Conservation (phyloP, 2,329 filamentous ascomycete species). For the Pseudovirgaria hyperparasitica region DNA sequence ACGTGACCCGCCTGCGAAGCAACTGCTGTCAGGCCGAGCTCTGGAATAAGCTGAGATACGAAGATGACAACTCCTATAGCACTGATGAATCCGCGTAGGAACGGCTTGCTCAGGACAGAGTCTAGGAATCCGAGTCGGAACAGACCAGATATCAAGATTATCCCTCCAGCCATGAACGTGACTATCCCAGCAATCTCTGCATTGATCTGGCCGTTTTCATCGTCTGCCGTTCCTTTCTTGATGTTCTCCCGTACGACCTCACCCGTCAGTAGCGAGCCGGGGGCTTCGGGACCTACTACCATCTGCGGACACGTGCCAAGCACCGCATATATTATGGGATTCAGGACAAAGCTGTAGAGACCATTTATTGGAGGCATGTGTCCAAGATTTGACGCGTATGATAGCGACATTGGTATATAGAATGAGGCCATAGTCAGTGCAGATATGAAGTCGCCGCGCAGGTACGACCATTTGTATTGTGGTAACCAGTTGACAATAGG, state of each 20-base stretch:
- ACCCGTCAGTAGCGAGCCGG: conserved; percentile 80
- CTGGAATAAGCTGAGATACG: conserved; percentile 85
- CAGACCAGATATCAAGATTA: conserved; percentile 77
- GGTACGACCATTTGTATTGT: conserved; percentile 71
- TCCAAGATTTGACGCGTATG: conserved; percentile 80
- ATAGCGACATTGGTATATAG: conserved; percentile 94
- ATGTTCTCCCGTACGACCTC: conserved; percentile 72
- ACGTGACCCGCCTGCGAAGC: conserved; percentile 52
- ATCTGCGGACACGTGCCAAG: conserved; percentile 86
- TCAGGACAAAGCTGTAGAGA: conserved; percentile 87
- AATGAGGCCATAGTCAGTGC: conserved; percentile 96
- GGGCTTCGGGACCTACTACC: conserved; percentile 89
- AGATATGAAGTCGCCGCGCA: conserved; percentile 76
- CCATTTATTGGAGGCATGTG: conserved; percentile 91
- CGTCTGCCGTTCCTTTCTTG: conserved; percentile 49
- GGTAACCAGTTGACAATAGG: conserved; percentile 82
- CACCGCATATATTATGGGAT: conserved; percentile 80
- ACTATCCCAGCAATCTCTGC: conserved; percentile 79
- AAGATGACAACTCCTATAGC: conserved; percentile 94
- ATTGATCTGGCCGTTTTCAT: conserved; percentile 58
- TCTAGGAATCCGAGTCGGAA: conserved; percentile 85
- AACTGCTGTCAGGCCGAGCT: conserved; percentile 60
- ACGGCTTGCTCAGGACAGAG: conserved; percentile 84
- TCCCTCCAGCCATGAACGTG: conserved; percentile 74
- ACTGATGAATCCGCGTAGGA: conserved; percentile 89